Evolutionary conservation across 2,329 filamentous ascomycete genomes (phyloP), one percentile per base, ranked within the genome.

Genomic region (Sporothrix schenckii): DNA sequence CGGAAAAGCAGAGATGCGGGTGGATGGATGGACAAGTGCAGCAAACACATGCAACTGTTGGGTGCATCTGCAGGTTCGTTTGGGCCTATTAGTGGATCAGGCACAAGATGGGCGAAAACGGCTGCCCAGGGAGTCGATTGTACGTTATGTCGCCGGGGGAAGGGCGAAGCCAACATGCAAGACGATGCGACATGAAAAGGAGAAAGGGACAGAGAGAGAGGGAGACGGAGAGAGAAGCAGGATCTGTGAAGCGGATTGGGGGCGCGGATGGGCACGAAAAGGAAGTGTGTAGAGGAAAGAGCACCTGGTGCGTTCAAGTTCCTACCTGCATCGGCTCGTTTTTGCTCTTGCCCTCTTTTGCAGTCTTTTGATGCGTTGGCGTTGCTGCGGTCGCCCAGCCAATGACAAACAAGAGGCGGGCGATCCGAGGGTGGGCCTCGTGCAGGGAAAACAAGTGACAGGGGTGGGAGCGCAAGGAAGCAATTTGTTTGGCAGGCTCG

Each of bases 341-440:
- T 70, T 52, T 54, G 56, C 60, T 72, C 68, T 72, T 69, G 68
- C 54, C 41, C 44, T 68, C 6, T 65, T 70, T 69, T 52, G 71
- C 71, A 56, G 66, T 66, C 56, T 71, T 71, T 71, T 61, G 74
- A 75, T 75, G 74, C 74, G 74, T 70, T 75, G 74, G 73, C 74
- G 72, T 60, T 75, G 73, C 72, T 73, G 71, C 68, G 58, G 72
- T 65, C 70, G 52, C 67, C 70, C 60, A 72, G 72, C 74, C 74
- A 75, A 75, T 75, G 68, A 69, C 39, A 69, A 66, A 9, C 24
- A 66, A 72, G 72, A 74, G 69, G 21, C 49, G 72, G 61, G 34
- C 63, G 71, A 69, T 74, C 68, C 65, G 72, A 72, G 71, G 72
- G 71, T 68, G 71, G 66, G 61, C 63, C 67, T 71, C 47, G 72